These are phyloP conservation scores for Neurospora cerealis DNA, from an alignment of 495 filamentous ascomycete genomes.

Conservation along the genomic window DNA sequence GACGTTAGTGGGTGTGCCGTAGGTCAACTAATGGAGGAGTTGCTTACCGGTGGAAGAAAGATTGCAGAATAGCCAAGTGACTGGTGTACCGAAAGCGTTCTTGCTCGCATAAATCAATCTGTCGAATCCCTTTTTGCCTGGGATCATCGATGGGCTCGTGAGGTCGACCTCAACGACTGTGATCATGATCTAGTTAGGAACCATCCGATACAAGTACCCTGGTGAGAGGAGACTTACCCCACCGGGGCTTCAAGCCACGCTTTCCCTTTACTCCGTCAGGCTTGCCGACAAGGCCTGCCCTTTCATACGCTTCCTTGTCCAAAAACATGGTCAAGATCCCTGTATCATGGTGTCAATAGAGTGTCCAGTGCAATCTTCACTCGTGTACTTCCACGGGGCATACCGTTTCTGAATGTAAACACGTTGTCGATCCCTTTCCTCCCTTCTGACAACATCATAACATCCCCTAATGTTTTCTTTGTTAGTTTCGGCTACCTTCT, in stretches of 20 bases:
- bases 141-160: constrained; percentile 68
- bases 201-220: background rate
- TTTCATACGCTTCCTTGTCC: constrained; percentile 76
- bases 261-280: constrained; percentile 48
- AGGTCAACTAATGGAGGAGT: background rate
- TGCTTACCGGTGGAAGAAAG: constrained; percentile 32
- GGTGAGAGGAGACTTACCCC: constrained; percentile 25
- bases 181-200: constrained; percentile 1
- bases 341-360: constrained; percentile 20
- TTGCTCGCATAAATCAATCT: constrained; percentile 75
- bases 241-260: constrained; percentile 41
- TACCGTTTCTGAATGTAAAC: constrained; percentile 65
- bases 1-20: constrained; percentile 7
- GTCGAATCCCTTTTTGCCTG: constrained; percentile 87
- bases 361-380: background rate
- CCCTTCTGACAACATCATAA: constrained; percentile 88
- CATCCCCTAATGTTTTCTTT: constrained; percentile 48
- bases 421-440: constrained; percentile 68
- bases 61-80: constrained; percentile 79
- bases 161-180: constrained; percentile 77
- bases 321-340: constrained; percentile 68
- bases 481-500: background rate
- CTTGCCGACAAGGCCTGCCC: constrained; percentile 71
- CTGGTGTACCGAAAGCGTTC: constrained; percentile 60
- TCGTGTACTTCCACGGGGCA: background rate